A percentile compares a stretch with the other conserved stretches of the same genome.
phyloP scores from a whole-genome alignment of 306 rosid species.

The apple (Malus domestica) region DNA sequence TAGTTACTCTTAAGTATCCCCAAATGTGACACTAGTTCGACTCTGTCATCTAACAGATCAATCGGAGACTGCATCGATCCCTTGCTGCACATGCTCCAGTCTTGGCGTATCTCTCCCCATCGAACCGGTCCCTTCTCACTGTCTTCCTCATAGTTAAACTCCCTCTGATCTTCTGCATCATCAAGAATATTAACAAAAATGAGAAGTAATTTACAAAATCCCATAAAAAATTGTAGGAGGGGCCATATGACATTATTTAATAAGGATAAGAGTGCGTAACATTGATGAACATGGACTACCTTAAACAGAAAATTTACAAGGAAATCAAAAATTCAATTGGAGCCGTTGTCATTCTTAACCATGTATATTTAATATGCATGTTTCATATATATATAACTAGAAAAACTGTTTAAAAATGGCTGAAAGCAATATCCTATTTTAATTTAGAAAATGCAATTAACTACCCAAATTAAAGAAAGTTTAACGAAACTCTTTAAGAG shows the following conservation, averaged over 20 bases:
- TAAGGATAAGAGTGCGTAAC: not conserved
- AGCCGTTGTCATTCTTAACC: not conserved
- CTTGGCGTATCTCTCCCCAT: slow-evolving; percentile 55
- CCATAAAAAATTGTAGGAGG: not conserved
- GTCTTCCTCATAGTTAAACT: slow-evolving; percentile 35
- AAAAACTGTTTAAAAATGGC: not conserved
- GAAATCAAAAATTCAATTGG: no score
- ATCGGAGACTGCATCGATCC: slow-evolving; percentile 82
- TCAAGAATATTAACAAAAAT: not conserved
- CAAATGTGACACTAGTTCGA: slow-evolving; percentile 31
- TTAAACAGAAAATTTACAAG: not conserved
- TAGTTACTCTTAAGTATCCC: slow-evolving; percentile 30
- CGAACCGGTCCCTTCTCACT: slow-evolving; percentile 44
- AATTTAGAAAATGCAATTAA: not conserved
- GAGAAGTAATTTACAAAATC: not conserved
- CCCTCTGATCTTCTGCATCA: slow-evolving; percentile 51
- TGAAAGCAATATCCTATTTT: not conserved
- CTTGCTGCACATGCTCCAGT: slow-evolving; percentile 47
- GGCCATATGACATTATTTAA: no score
- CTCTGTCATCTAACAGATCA: slow-evolving; percentile 35
- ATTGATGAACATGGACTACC: not conserved
- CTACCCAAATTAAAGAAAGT: not conserved
- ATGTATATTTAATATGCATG: not conserved
- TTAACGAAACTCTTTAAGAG: not conserved
- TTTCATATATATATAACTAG: not conserved